A percentile compares a stretch with the other conserved stretches of the same genome.
These are phyloP conservation scores for Aegilops bicornis DNA, from an alignment of 176 grass and related monocot genomes.

Conservation along the genomic window DNA sequence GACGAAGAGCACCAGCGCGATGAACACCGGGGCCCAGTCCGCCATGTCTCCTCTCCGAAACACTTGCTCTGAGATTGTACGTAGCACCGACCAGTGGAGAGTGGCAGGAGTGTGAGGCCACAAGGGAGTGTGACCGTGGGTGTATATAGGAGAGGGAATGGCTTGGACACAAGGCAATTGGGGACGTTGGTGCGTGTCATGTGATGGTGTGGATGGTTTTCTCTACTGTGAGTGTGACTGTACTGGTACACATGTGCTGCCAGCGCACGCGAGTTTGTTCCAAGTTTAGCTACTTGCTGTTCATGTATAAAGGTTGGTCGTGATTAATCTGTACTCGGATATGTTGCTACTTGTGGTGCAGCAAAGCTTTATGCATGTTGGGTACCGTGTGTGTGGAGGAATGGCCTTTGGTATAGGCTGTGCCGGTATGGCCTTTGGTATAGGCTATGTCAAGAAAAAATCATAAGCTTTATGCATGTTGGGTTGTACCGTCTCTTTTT, in stretches of 20 bases:
- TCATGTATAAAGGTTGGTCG: neutral
- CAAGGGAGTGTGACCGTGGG: neutral
- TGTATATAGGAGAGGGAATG: too few relatives aligned
- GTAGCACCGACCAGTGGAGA: neutral
- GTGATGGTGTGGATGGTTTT: neutral
- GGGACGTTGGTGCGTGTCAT: neutral
- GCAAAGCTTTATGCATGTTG: too few relatives aligned
- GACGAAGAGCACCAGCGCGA: slow-evolving; percentile 82
- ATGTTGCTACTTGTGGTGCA: neutral
- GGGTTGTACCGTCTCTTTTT: neutral
- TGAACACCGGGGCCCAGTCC: slow-evolving; percentile 82
- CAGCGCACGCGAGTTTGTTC: too few relatives aligned
- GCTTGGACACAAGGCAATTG: too few relatives aligned
- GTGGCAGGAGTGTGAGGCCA: neutral
- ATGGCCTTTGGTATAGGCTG: too few relatives aligned
- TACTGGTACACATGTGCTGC: too few relatives aligned
- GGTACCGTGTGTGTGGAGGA: too few relatives aligned
- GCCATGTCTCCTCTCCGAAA: slow-evolving; percentile 24
- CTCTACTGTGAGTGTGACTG: too few relatives aligned
- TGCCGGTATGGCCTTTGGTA: neutral
- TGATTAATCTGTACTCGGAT: neutral
- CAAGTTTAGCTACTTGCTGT: neutral
- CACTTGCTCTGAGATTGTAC: neutral
- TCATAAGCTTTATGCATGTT: neutral
- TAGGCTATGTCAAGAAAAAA: neutral